phyloP scores from a whole-genome alignment of 2,329 filamentous ascomycete genomes.

The Aaosphaeria pasadenensis region DNA sequence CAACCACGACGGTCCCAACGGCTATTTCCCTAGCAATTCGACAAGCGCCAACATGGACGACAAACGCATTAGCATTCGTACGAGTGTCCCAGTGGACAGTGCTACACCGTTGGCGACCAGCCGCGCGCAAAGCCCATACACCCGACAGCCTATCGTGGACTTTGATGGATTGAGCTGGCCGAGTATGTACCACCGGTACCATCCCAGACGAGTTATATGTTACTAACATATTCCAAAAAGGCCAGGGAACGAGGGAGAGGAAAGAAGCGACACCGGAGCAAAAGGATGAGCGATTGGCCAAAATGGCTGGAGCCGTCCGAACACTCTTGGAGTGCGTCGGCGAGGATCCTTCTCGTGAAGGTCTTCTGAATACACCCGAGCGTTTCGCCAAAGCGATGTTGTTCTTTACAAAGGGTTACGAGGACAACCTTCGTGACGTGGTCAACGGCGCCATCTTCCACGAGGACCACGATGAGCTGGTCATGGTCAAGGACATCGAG shows the following conservation, averaged over 20 bases:
- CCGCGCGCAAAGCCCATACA: slow-evolving; percentile 50
- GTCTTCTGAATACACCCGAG: slow-evolving; percentile 66
- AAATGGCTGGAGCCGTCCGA: slow-evolving; percentile 60
- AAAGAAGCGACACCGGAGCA: slow-evolving; percentile 58
- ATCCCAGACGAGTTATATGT: not conserved
- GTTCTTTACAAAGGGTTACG: slow-evolving; percentile 94
- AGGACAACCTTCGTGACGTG: slow-evolving; percentile 87
- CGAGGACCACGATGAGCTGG: slow-evolving; percentile 94
- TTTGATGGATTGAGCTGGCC: slow-evolving; percentile 58
- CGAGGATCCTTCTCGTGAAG: slow-evolving; percentile 63
- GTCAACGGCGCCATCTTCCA: slow-evolving; percentile 94
- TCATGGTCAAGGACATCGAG: slow-evolving; percentile 97
- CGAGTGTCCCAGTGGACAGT: slow-evolving; percentile 46
- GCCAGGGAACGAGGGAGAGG: slow-evolving; percentile 62
- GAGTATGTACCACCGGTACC: slow-evolving; percentile 33
- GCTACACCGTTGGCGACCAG: slow-evolving; percentile 54
- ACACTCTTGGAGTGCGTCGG: slow-evolving; percentile 66
- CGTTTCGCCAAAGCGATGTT: slow-evolving; percentile 95
- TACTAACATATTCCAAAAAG: slow-evolving; percentile 35
- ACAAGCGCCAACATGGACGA: slow-evolving; percentile 13
- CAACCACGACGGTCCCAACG: slow-evolving; percentile 39
- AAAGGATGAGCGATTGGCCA: slow-evolving; percentile 55
- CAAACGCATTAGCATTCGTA: slow-evolving; percentile 16
- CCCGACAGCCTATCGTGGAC: slow-evolving; percentile 50
- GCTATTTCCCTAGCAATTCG: slow-evolving; percentile 23